A percentile compares a stretch with the other conserved stretches of the same genome.
These are phyloP conservation scores for Apiospora rasikravindrae DNA, from an alignment of 2,329 filamentous ascomycete species.

Conservation along the genomic window DNA sequence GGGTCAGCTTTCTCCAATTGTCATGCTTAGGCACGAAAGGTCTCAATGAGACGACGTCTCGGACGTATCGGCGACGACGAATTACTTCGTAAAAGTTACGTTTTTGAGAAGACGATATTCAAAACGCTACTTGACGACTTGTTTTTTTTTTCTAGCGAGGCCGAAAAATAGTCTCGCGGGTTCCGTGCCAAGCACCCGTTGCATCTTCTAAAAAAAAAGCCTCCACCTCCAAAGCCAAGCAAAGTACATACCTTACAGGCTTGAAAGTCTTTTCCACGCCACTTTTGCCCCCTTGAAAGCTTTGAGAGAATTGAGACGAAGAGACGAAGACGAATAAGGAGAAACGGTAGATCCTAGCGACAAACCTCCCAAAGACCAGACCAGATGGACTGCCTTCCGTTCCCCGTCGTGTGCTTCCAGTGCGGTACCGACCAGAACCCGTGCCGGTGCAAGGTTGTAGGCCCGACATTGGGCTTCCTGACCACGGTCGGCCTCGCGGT, in stretches of 20 bases:
- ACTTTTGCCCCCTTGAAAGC: background rate
- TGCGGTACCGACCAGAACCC: constrained; percentile 26
- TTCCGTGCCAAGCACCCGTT: constrained; percentile 1
- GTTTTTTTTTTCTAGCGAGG: background rate
- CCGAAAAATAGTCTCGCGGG: background rate
- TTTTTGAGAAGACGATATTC: background rate
- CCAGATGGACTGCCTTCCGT: constrained; percentile 22
- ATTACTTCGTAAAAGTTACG: constrained; percentile 2
- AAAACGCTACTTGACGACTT: background rate
- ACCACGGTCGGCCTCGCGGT: constrained; percentile 24
- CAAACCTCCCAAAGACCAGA: background rate
- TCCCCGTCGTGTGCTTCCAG: constrained; percentile 26
- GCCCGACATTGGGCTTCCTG: constrained; percentile 26
- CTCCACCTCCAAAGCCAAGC: background rate
- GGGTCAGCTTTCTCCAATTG: background rate
- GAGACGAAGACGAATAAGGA: background rate
- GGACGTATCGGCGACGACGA: background rate
- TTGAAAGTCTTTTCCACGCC: background rate
- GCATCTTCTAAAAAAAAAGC: background rate
- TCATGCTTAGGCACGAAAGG: background rate
- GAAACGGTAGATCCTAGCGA: background rate
- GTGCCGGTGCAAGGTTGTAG: constrained; percentile 27
- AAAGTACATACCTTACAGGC: background rate
- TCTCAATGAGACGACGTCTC: background rate
- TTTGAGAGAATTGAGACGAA: background rate